phyloP scores from a whole-genome alignment of 768 basidiomycete genomes.

The Phanerochaete sordida region DNA sequence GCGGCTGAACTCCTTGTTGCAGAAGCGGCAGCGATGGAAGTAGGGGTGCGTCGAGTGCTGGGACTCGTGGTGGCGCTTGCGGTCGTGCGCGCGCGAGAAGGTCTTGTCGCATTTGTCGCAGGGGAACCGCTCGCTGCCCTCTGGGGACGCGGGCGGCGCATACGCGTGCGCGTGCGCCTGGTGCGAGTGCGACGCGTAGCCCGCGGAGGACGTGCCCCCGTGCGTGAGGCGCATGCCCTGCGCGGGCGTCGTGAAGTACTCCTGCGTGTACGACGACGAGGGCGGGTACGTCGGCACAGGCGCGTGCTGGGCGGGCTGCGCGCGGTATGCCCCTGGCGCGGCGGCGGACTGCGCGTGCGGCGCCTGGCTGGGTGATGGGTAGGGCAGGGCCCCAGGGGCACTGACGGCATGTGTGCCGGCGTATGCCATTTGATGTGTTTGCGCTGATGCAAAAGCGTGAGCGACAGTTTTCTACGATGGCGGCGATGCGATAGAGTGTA shows the following conservation, averaged over 20 bases:
- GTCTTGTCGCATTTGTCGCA: constrained; percentile 77
- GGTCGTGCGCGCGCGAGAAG: constrained; percentile 78
- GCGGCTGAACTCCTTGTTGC: constrained; percentile 77
- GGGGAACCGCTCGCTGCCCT: constrained; percentile 60
- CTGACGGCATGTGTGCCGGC: background rate
- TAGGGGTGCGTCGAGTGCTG: constrained; percentile 65
- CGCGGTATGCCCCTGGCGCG: background rate
- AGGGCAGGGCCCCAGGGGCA: background rate
- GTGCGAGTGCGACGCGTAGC: background rate
- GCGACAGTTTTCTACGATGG: background rate
- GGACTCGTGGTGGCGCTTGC: constrained; percentile 78
- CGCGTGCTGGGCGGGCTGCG: constrained; percentile 6
- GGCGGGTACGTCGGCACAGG: constrained; percentile 7
- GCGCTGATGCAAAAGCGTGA: background rate
- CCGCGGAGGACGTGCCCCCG: no score
- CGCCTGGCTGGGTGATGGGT: background rate
- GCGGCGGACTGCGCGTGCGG: background rate
- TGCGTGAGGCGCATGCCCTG: no score
- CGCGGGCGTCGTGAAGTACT: constrained; percentile 18
- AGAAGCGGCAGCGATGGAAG: constrained; percentile 67
- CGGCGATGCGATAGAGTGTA: background rate
- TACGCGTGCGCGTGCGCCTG: no score
- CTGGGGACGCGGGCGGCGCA: constrained; percentile 14
- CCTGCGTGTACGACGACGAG: constrained; percentile 5
- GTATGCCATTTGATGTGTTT: background rate